Conservation (phyloP, 1,284 basidiomycete species). For the Papiliotrema terrestris region DNA sequence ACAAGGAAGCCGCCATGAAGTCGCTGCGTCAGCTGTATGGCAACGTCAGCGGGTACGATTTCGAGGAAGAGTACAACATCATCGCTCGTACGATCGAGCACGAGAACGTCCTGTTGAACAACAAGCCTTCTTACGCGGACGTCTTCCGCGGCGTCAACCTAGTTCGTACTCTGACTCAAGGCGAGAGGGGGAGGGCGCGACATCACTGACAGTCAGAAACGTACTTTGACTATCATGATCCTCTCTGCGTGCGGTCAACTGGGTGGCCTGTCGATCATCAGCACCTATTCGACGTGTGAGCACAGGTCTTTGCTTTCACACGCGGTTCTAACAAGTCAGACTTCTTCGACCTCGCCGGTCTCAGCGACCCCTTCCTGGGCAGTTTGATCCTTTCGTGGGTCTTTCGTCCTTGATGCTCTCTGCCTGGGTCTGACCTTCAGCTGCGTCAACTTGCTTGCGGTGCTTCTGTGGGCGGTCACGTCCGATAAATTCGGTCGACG, state of each 20-base stretch:
- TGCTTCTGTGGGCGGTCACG: conserved; percentile 8
- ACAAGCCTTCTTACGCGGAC: conserved; percentile 7
- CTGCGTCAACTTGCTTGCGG: conserved; percentile 12
- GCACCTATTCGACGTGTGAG: conserved; percentile 22
- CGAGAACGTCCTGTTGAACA: conserved; percentile 8
- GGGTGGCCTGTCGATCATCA: conserved; percentile 18
- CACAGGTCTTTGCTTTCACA: not conserved
- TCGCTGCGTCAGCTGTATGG: conserved; percentile 20
- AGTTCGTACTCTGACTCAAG: too few relatives aligned
- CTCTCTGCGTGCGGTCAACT: conserved; percentile 9
- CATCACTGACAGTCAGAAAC: conserved; percentile 1
- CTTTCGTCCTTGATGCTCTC: not conserved
- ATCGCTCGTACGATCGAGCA: conserved; percentile 23
- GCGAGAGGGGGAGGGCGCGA: too few relatives aligned
- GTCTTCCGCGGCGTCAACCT: conserved; percentile 18
- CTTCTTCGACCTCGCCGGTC: conserved; percentile 23
- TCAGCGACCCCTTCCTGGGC: conserved; percentile 25
- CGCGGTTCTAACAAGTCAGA: conserved; percentile 4
- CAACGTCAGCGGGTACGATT: conserved; percentile 25
- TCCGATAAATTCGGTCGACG: conserved; percentile 23
- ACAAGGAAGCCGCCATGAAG: conserved; percentile 18
- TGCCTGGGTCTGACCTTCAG: conserved; percentile 7
- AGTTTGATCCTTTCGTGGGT: conserved; percentile 17
- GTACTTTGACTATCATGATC: conserved; percentile 17
- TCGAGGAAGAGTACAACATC: conserved; percentile 26